A percentile compares a stretch with the other conserved stretches of the same genome.
These are phyloP conservation scores for Phycomyces blakesleeanus DNA, from an alignment of 192 early-diverging fungal genomes.

Conservation along the genomic window DNA sequence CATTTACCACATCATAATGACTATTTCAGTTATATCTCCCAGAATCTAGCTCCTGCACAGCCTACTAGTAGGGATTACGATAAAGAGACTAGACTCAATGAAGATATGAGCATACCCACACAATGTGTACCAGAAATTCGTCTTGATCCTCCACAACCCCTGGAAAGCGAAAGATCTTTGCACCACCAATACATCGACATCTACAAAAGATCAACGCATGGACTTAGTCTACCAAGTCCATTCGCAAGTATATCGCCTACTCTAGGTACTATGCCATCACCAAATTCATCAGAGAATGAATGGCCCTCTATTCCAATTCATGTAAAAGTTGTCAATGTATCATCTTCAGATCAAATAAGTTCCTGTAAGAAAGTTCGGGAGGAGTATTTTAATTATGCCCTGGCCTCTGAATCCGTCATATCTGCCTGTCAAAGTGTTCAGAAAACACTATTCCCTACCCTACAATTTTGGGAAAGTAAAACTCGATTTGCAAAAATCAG, in stretches of 20 bases:
- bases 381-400: too few species aligned
- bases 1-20: neutral
- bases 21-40: neutral
- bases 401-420: too few species aligned
- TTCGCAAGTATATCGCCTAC: too few species aligned
- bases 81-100: neutral
- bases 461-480: conserved; percentile 52
- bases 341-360: too few species aligned
- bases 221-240: neutral
- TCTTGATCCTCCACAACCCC: conserved; percentile 7
- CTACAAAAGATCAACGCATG: neutral
- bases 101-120: neutral
- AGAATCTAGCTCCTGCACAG: neutral
- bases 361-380: too few species aligned
- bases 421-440: conserved; percentile 14
- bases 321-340: too few species aligned
- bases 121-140: conserved; percentile 17
- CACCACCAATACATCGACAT: neutral
- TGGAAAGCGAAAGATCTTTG: neutral
- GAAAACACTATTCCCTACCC: conserved; percentile 48
- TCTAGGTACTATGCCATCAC: too few species aligned
- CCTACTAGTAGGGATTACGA: neutral
- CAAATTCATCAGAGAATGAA: too few species aligned
- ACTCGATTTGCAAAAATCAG: conserved; percentile 41
- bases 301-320: too few species aligned